phyloP scores from a whole-genome alignment of 306 rosid genomes.

The Glycyrrhiza uralensis region DNA sequence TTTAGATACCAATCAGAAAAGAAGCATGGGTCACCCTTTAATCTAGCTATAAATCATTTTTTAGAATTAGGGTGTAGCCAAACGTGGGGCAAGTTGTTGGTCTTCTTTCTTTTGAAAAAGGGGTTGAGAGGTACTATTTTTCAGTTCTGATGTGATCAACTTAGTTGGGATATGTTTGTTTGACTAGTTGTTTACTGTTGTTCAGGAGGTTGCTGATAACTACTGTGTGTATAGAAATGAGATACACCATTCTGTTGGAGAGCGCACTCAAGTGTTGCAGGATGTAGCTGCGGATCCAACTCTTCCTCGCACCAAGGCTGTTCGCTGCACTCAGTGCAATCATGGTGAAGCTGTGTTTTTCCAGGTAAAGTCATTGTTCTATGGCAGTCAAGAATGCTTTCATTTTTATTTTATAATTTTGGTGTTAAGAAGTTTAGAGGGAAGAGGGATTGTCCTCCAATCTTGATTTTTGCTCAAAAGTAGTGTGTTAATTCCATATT shows the following conservation, averaged over 20 bases:
- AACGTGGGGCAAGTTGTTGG: neutral
- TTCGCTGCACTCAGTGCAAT: conserved; percentile 81
- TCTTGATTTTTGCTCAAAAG: neutral
- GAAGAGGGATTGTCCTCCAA: neutral
- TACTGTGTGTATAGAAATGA: conserved; percentile 89
- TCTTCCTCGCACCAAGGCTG: conserved; percentile 94
- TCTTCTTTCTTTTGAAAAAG: neutral
- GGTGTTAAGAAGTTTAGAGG: neutral
- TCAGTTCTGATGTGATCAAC: neutral
- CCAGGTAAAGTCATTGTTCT: conserved; percentile 53
- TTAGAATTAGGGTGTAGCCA: neutral
- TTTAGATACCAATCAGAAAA: no score
- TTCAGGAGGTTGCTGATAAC: conserved; percentile 92
- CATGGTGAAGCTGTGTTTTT: conserved; percentile 99
- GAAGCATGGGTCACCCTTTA: no score
- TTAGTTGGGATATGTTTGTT: conserved; percentile 4
- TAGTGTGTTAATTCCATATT: neutral
- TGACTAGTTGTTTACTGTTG: conserved; percentile 9
- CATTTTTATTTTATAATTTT: neutral
- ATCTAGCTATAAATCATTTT: no score
- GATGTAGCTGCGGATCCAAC: conserved; percentile 98
- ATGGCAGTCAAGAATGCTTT: neutral
- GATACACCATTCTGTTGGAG: conserved; percentile 88
- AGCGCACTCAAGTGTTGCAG: conserved; percentile 86
- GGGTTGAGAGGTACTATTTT: neutral